Evolutionary conservation across 148 eudicot genomes (phyloP).

Genomic region (Camellia sinensis): DNA sequence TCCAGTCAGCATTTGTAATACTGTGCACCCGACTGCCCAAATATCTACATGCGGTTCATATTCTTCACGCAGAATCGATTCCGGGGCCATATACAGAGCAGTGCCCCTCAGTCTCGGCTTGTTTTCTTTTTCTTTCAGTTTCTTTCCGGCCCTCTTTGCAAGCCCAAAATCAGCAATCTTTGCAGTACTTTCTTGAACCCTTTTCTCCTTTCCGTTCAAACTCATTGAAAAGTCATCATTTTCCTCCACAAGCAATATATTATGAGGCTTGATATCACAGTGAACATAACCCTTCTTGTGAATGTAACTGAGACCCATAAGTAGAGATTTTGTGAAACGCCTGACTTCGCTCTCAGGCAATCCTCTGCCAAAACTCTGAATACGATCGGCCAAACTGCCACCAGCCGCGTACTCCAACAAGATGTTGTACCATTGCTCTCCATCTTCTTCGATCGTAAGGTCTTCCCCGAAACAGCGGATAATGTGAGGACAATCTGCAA

Average conservation of each 20-base stretch:
- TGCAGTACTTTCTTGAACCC: neutral
- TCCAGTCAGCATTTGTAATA: no score
- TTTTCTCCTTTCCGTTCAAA: neutral
- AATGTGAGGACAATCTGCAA: constrained; percentile 5
- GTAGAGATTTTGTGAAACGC: neutral
- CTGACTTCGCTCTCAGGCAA: constrained; percentile 5
- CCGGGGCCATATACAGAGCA: no score
- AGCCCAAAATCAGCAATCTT: no score
- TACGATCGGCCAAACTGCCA: constrained; percentile 12
- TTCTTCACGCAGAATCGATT: no score
- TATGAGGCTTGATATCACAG: constrained; percentile 24
- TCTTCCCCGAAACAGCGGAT: constrained; percentile 15
- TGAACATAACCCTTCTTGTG: constrained; percentile 21
- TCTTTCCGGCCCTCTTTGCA: no score
- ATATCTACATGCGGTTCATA: no score
- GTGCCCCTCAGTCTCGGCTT: no score
- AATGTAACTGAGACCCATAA: constrained; percentile 3
- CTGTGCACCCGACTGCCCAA: no score
- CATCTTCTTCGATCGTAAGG: neutral
- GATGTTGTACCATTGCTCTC: constrained; percentile 8
- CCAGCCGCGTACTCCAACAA: constrained; percentile 16
- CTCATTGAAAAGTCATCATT: no score
- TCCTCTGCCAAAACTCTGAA: neutral
- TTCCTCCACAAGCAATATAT: constrained; percentile 8
- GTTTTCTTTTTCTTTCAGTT: no score